phyloP scores from a whole-genome alignment of 371 early-diverging fungal genomes.

The Batrachochytrium dendrobatidis region DNA sequence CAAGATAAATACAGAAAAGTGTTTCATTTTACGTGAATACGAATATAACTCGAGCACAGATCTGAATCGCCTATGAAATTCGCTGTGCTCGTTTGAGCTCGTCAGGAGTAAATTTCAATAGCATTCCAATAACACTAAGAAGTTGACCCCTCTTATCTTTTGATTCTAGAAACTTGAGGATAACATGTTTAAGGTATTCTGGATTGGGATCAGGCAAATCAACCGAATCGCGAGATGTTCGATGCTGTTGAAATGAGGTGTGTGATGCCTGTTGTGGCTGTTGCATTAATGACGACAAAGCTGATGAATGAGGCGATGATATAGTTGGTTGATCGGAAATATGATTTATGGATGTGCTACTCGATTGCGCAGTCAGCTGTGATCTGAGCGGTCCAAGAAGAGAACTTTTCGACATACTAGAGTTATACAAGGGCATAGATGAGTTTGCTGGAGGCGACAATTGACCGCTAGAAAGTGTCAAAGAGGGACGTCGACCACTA shows the following conservation, averaged over 20 bases:
- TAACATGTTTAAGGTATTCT: slow-evolving; percentile 79
- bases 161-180: slow-evolving; percentile 78
- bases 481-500: slow-evolving; percentile 2
- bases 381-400: background rate
- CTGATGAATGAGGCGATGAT: background rate
- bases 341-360: too few relatives aligned
- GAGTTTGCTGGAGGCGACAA: background rate
- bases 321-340: background rate
- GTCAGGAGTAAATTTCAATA: slow-evolving; percentile 72
- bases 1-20: too few relatives aligned
- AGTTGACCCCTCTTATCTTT: slow-evolving; percentile 54
- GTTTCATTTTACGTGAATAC: too few relatives aligned
- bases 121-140: slow-evolving; percentile 70
- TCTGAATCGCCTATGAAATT: too few relatives aligned
- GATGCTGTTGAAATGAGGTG: background rate
- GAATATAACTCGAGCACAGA: too few relatives aligned
- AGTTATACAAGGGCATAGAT: background rate
- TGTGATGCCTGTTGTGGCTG: slow-evolving; percentile 2
- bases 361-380: background rate
- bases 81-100: slow-evolving; percentile 61
- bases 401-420: background rate
- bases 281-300: background rate
- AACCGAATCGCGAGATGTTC: background rate
- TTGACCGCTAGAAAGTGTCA: background rate
- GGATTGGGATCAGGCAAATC: slow-evolving; percentile 38